Conservation (phyloP, 768 basidiomycete genomes). For the Hebeloma cylindrosporum region DNA sequence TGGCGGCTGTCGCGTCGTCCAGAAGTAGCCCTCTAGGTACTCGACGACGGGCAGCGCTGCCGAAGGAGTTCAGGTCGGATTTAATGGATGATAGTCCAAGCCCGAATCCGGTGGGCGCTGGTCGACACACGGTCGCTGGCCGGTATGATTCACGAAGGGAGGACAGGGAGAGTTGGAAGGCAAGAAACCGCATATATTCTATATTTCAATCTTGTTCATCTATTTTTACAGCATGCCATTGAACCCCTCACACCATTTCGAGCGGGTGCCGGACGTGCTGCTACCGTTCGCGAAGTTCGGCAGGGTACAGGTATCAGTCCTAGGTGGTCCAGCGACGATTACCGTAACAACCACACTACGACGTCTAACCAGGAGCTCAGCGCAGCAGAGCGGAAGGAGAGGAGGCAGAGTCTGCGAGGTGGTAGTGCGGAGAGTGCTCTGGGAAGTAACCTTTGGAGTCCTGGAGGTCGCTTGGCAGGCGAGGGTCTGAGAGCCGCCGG, state of each 20-base stretch:
- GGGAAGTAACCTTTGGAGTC: constrained; percentile 34
- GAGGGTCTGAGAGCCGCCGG: constrained; percentile 75
- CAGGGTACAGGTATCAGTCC: constrained; percentile 15
- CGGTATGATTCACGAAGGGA: constrained; percentile 24
- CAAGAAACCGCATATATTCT: constrained; percentile 22
- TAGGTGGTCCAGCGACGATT: constrained; percentile 30
- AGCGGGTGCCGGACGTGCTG: constrained; percentile 23
- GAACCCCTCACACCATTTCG: constrained; percentile 43
- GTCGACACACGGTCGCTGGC: constrained; percentile 5
- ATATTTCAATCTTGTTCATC: not conserved
- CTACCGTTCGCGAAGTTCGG: constrained; percentile 29
- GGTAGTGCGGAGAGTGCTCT: constrained; percentile 74
- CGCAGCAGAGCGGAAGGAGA: constrained; percentile 30
- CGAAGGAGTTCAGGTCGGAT: constrained; percentile 41
- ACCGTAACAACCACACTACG: constrained; percentile 6
- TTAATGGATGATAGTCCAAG: constrained; percentile 19
- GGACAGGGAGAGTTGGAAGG: constrained; percentile 18
- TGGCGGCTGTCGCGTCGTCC: constrained; percentile 60
- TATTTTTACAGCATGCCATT: constrained; percentile 23
- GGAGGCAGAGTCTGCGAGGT: constrained; percentile 55
- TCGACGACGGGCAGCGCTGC: constrained; percentile 41
- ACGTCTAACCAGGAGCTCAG: constrained; percentile 15
- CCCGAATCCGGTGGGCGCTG: constrained; percentile 8
- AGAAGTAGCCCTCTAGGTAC: constrained; percentile 46
- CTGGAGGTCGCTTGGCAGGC: constrained; percentile 51